A percentile compares a stretch with the other conserved stretches of the same genome.
Evolutionary conservation across 164 flowering plant genomes (phyloP).

Genomic region (Stephania japonica): DNA sequence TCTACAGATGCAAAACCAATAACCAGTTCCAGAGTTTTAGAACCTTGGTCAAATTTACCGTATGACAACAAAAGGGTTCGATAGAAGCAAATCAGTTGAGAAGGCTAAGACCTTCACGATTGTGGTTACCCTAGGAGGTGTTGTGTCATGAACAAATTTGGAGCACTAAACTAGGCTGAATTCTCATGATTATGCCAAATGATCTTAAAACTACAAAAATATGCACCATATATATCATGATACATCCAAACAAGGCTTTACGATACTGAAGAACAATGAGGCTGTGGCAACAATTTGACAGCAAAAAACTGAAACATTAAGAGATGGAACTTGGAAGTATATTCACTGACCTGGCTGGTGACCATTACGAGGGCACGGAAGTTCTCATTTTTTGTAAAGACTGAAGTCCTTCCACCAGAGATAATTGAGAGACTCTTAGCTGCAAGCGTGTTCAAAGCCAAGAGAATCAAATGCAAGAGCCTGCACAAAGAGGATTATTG

Average conservation of each 20-base stretch:
- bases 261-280: neutral
- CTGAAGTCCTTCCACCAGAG: slow-evolving; percentile 48
- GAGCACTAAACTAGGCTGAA: neutral
- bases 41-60: neutral
- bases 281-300: neutral
- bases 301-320: neutral
- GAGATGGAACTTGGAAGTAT: neutral
- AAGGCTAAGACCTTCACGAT: neutral
- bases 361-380: slow-evolving; percentile 63
- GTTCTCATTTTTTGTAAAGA: slow-evolving; percentile 61
- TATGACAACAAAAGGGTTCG: neutral
- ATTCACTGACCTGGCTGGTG: slow-evolving; percentile 72
- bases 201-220: no score
- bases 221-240: neutral
- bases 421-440: slow-evolving; percentile 38
- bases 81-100: neutral
- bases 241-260: neutral
- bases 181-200: no score
- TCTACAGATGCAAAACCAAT: slow-evolving; percentile 35
- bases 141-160: no score
- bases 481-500: slow-evolving; percentile 36
- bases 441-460: slow-evolving; percentile 55
- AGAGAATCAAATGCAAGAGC: slow-evolving; percentile 53
- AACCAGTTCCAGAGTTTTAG: neutral
- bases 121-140: neutral